Evolutionary conservation across 495 filamentous ascomycete species (phyloP).

Genomic region (Neurospora sp.): DNA sequence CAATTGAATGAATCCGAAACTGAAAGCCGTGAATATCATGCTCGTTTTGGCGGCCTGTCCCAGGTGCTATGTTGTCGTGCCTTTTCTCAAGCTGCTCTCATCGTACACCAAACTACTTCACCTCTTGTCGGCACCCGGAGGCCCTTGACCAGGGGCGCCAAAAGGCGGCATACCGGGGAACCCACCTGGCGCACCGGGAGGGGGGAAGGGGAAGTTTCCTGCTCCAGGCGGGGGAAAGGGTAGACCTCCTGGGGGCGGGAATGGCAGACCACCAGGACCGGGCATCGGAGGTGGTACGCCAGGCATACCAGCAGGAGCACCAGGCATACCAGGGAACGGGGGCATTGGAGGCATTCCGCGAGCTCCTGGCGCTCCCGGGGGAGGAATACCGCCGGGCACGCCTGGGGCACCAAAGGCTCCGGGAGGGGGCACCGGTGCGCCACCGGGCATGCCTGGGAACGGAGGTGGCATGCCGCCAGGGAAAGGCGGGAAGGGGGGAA

Average conservation of each 20-base stretch:
- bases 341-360: slow-evolving; percentile 47
- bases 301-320: slow-evolving; percentile 24
- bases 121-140: slow-evolving; percentile 17
- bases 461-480: slow-evolving; percentile 25
- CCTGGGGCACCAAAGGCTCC: slow-evolving; percentile 35
- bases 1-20: not conserved
- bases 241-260: slow-evolving; percentile 48
- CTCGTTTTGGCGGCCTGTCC: not conserved
- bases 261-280: slow-evolving; percentile 43
- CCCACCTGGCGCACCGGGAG: slow-evolving; percentile 13
- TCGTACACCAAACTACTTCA: not conserved
- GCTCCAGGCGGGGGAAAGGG: slow-evolving; percentile 24
- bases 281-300: slow-evolving; percentile 4
- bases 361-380: slow-evolving; percentile 42
- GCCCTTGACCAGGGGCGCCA: slow-evolving; percentile 6
- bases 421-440: slow-evolving; percentile 25
- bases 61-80: not conserved
- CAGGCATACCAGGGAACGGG: slow-evolving; percentile 51
- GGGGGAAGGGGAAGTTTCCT: slow-evolving; percentile 27
- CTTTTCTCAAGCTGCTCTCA: not conserved
- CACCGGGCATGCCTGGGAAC: slow-evolving; percentile 26
- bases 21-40: not conserved
- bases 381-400: slow-evolving; percentile 28
- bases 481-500: slow-evolving; percentile 13
- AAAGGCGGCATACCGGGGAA: slow-evolving; percentile 29